Base-by-base conservation (phyloP, 805 yeast species). In the Sugiyamaella smithiae region DNA sequence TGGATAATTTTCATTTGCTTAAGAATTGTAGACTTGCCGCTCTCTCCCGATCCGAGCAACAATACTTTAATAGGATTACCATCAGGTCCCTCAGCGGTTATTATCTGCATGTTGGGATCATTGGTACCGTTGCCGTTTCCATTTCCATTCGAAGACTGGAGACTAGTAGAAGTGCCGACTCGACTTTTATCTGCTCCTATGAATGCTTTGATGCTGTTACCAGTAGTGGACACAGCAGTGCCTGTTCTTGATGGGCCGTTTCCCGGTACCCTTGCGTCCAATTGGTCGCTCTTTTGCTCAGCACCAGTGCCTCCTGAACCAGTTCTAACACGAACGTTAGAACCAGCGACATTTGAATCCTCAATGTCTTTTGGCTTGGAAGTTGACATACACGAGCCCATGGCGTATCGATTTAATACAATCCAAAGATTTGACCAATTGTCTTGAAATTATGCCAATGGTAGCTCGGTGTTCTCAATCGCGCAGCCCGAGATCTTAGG, bases 1-100 rank as follows among this genome's bases (percentile, higher is more conserved):
- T 85, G 88, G 43, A 84, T 70, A 50, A 84, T 84, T 62, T 84
- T 85, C 81, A 86, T 86, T 65, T 85, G 95, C 64, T 85, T 86
- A 46, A 86, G 78, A 46, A 85, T 81, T 14, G 95, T 85, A 5
- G 89, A 82, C 61, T 85, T 86, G 3, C 95, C 95, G 53, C 83
- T 75, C 61, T 85, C 95, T 12, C 98, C 99, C 0, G 97, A 85
- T 4, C 99, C 75, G 5, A 71, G 58, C 28, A 90, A 71, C 31
- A 90, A 71, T 41, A 90, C 82, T 64, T 89, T 89, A 20, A 35
- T 16, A 35, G 38, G 38, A 19, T 35, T 35, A n/a, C 38, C 38
- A 35, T 5, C 38, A 4, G 38, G 22, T 14, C 20, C 38, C 12
- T 16, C 16, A 19, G 38, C 16, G 22, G 22, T 11, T 3, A 35